Evolutionary conservation across 208 protist genomes (phyloP).

Genomic region (Angomonas desouzai): DNA sequence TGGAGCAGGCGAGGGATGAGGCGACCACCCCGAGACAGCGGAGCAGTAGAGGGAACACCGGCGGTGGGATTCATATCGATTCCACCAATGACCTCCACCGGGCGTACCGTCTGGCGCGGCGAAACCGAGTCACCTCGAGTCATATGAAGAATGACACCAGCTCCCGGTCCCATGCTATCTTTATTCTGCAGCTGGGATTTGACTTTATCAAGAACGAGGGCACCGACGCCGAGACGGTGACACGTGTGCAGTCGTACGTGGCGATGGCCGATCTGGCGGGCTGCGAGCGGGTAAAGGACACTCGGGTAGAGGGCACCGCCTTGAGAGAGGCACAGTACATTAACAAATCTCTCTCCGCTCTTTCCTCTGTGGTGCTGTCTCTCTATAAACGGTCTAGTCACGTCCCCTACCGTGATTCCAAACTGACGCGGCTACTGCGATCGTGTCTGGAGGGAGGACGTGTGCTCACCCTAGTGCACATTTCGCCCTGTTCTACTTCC

Average conservation of each 20-base stretch:
- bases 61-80: slow-evolving; percentile 56
- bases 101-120: slow-evolving; percentile 60
- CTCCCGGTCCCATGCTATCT: slow-evolving; percentile 86
- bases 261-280: slow-evolving; percentile 97
- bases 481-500: slow-evolving; percentile 60
- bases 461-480: slow-evolving; percentile 79
- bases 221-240: slow-evolving; percentile 8
- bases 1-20: slow-evolving; percentile 37
- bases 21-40: slow-evolving; percentile 19
- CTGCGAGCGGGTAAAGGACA: slow-evolving; percentile 93
- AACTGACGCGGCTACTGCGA: slow-evolving; percentile 86
- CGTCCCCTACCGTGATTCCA: slow-evolving; percentile 91
- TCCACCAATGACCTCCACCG: slow-evolving; percentile 58
- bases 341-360: slow-evolving; percentile 86
- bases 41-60: slow-evolving; percentile 8
- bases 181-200: slow-evolving; percentile 82
- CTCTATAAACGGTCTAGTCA: slow-evolving; percentile 67
- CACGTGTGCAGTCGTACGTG: slow-evolving; percentile 60
- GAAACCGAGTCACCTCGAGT: slow-evolving; percentile 69
- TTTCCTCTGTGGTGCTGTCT: slow-evolving; percentile 81
- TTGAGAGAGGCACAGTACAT: slow-evolving; percentile 90
- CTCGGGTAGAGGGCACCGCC: slow-evolving; percentile 71
- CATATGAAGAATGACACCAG: slow-evolving; percentile 74
- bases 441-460: slow-evolving; percentile 79
- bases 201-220: slow-evolving; percentile 24